Percentiles rank a stretch among this genome's conserved stretches.
phyloP scores from a whole-genome alignment of 148 eudicot genomes.

The Rhododendron ovatum region DNA sequence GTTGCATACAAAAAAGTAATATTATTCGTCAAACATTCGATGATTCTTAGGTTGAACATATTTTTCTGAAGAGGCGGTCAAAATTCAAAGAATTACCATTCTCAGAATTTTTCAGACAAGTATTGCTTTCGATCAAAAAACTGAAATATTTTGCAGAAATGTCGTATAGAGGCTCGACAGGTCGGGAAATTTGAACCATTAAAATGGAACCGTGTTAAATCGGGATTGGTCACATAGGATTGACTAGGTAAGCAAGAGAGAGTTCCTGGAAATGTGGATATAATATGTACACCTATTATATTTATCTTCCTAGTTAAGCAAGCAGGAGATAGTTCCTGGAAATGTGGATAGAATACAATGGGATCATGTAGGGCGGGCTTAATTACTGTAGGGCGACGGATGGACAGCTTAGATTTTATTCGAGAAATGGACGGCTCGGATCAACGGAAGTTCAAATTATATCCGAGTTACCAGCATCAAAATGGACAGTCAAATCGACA shows the following conservation, averaged over 20 bases:
- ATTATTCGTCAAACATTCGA: background rate
- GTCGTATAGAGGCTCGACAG: background rate
- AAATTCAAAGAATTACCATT: background rate
- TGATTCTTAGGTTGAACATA: background rate
- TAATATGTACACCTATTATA: too few relatives aligned
- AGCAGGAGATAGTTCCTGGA: background rate
- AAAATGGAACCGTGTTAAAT: background rate
- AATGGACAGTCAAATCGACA: too few relatives aligned
- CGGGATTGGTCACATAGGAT: too few relatives aligned
- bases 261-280: too few relatives aligned
- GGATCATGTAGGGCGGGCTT: too few relatives aligned
- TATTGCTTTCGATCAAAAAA: background rate
- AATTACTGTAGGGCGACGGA: too few relatives aligned
- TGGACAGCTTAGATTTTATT: too few relatives aligned
- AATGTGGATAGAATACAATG: background rate
- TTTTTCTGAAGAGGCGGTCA: background rate
- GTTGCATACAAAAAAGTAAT: background rate
- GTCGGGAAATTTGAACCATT: background rate
- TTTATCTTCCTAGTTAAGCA: background rate
- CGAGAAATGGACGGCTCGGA: rapidly evolving
- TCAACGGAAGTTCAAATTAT: too few relatives aligned
- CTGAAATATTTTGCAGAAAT: background rate
- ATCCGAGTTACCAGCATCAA: too few relatives aligned
- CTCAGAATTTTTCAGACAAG: too few relatives aligned
- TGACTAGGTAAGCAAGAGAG: background rate